Base-by-base conservation (phyloP, 192 early-diverging fungal genomes). In the Backusella macrospora region DNA sequence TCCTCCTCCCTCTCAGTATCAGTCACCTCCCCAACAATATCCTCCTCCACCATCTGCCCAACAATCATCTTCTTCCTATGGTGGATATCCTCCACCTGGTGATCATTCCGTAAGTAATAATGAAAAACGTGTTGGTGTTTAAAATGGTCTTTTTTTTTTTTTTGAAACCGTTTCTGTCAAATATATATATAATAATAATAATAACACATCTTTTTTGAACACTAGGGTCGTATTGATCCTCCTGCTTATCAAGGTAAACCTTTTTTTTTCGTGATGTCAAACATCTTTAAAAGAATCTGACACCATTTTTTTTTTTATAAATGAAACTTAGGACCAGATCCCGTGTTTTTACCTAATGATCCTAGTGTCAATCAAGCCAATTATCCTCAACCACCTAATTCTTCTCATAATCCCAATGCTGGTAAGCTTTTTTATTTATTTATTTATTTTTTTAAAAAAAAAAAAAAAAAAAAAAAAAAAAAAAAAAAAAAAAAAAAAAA, bases 301-400 rank as follows among this genome's bases (percentile, higher is more conserved):
- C 18, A 7, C 7, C n/a, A 18, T 14, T 14, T 14, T 14, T 45
- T 45, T 46, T 46, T 1, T 46, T 46, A 14, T 12, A 14, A 34
- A 34, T 34, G 2, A 34, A 34, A 34, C 29, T 48, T 48, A 71
- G 70, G 71, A 9, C 71, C 38, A 6, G 73, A 77, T 72, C 72
- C 80, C 13, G 59, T 52, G 14, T 75, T 74, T 43, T 44, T 55
- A 63, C 75, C 63, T 16, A 66, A 72, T 23, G 70, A 70, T 38
- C 68, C 74, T 0, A 66, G 34, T 4, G 8, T 72, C 21, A 42
- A 38, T 29, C 68, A 74, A 62, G 80, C 78, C 15, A 79, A 81
- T 12, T 74, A 77, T 26, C 72, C 75, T 16, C 78, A 80, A 18
- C 75, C 74, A 39, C 79, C 73, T n/a, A 45, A 72, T 14, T 68